Base-by-base conservation (phyloP, 2,329 filamentous ascomycete species). In the Golovinomyces cichoracearum region DNA sequence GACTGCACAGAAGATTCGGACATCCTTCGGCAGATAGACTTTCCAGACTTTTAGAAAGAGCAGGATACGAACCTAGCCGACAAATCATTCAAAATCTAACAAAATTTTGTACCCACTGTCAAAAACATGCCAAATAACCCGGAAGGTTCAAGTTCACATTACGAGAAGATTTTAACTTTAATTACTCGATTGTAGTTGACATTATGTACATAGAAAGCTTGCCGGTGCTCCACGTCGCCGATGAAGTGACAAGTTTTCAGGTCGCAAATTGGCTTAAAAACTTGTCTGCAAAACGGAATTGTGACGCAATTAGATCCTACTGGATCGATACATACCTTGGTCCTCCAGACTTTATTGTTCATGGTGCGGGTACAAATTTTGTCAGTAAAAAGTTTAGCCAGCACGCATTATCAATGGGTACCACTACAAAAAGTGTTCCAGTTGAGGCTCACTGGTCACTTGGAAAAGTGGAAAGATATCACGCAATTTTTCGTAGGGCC, bases 251-350 rank as follows among this genome's bases (percentile, higher is more conserved):
- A n/a, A 23, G 21, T 15, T 51, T 33, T 31, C 46, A 49, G 37
- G 42, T 35, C 12, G 50, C 17, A n/a, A 51, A 29, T 40, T 51
- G 10, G 13, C 29, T 51, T 13, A 6, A 27, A 27, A 44, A 44
- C 4, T 23, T 26, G 9, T 5, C 13, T n/a, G 33, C 33, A 5
- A 40, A 27, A 21, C 21, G 25, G 23, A 38, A 21, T 3, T 46
- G 47, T 23, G 35, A 51, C 26, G 23, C n/a, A 1, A 23, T 51
- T 17, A n/a, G 48, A 2, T 26, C 23, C 6, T 51, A 38, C 44
- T 51, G 29, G 45, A 50, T 49, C 1, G 40, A 51, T 27, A 47
- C 29, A 3, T 51, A 51, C 38, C 27, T 29, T 48, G n/a, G 26
- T 35, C 9, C 50, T 35, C 2, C 47, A 17, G 48, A 50, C 21